Percentiles rank a stretch among this genome's conserved stretches.
Evolutionary conservation across 2,329 filamentous ascomycete species (phyloP).

Genomic region (Sarocladiaceae sp.): DNA sequence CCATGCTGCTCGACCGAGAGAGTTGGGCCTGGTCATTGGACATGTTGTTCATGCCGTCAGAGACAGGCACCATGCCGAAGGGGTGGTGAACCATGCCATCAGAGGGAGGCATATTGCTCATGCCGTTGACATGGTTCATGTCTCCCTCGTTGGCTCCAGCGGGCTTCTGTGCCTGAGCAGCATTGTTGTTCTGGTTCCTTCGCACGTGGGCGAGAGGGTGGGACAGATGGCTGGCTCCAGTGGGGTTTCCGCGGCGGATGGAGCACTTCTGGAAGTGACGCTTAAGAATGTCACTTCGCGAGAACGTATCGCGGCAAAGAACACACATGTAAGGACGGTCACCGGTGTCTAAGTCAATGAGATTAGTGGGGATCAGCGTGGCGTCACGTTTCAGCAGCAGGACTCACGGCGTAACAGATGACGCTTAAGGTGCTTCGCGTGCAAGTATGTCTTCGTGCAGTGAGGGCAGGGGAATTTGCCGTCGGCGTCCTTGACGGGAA

Average conservation of each 20-base stretch:
- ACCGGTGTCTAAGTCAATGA: constrained; percentile 67
- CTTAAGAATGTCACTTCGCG: constrained; percentile 95
- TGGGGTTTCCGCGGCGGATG: constrained; percentile 90
- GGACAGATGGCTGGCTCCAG: constrained; percentile 87
- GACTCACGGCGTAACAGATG: constrained; percentile 92
- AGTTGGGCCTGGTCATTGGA: constrained; percentile 55
- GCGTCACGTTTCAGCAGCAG: constrained; percentile 12
- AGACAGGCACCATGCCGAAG: constrained; percentile 50
- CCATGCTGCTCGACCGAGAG: constrained; percentile 55
- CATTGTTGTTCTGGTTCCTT: constrained; percentile 60
- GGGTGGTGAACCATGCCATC: constrained; percentile 52
- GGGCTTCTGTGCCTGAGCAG: constrained; percentile 51
- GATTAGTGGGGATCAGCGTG: constrained; percentile 25
- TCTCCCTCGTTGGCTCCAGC: constrained; percentile 46
- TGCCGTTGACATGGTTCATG: constrained; percentile 54
- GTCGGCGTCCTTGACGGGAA: constrained; percentile 91
- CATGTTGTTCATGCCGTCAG: constrained; percentile 54
- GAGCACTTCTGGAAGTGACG: constrained; percentile 99
- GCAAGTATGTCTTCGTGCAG: constrained; percentile 96
- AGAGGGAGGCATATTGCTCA: constrained; percentile 47
- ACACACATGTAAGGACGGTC: constrained; percentile 98
- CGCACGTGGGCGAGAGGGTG: constrained; percentile 87
- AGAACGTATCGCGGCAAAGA: constrained; percentile 96
- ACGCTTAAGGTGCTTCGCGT: constrained; percentile 95
- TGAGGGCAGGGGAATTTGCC: constrained; percentile 98